Conservation (phyloP, 768 basidiomycete genomes). For the Amyloporia xantha region DNA sequence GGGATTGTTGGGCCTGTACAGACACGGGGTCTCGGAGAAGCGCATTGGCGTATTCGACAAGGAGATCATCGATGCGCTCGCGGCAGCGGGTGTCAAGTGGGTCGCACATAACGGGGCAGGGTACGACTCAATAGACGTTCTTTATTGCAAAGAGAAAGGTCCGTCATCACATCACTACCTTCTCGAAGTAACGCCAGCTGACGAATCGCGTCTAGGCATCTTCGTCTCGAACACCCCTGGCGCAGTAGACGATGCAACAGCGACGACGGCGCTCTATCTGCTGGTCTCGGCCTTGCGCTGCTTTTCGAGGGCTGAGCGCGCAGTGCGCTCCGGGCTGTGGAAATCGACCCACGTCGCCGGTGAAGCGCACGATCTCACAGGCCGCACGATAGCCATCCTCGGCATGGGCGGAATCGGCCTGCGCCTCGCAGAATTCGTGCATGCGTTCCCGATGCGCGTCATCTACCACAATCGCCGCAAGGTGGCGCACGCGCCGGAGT, state of each 20-base stretch:
- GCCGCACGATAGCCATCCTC: constrained; percentile 64
- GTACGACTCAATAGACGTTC: constrained; percentile 82
- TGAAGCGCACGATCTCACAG: constrained; percentile 56
- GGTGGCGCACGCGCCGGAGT: constrained; percentile 52
- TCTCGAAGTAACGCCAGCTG: neutral
- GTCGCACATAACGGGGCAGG: constrained; percentile 93
- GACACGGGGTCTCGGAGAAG: constrained; percentile 60
- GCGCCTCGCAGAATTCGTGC: constrained; percentile 62
- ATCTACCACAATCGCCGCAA: constrained; percentile 71
- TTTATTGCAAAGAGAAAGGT: constrained; percentile 68
- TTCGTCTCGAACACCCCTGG: constrained; percentile 83
- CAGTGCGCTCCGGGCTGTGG: constrained; percentile 52
- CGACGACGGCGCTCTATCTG: constrained; percentile 81
- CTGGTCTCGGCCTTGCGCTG: constrained; percentile 73
- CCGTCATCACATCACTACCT: constrained; percentile 3
- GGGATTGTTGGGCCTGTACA: constrained; percentile 72
- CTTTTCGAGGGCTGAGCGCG: constrained; percentile 57
- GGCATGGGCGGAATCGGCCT: constrained; percentile 75
- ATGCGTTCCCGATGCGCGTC: constrained; percentile 84
- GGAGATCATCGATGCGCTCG: constrained; percentile 65
- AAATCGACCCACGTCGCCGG: constrained; percentile 44
- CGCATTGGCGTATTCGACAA: constrained; percentile 75
- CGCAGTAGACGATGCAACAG: constrained; percentile 87
- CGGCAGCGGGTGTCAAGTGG: constrained; percentile 60
- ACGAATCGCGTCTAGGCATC: constrained; percentile 46